A percentile compares a stretch with the other conserved stretches of the same genome.
Conservation (phyloP, 148 eudicot genomes). For the Talinum fruticosum region DNA sequence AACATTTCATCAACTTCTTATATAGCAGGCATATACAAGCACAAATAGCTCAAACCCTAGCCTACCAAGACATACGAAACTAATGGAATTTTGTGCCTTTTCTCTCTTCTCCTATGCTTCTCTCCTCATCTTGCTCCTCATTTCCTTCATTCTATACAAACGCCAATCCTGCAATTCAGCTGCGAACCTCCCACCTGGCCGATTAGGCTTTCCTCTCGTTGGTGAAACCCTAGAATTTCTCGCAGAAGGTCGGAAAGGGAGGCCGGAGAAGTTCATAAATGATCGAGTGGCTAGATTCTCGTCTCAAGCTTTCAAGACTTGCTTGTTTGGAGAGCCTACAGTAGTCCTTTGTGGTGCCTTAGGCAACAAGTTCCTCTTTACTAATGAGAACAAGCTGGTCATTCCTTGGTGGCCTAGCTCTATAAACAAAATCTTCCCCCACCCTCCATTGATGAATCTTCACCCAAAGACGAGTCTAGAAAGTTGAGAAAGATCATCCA, state of each 20-base stretch:
- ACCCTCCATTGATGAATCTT: not conserved
- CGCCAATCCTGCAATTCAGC: too few relatives aligned
- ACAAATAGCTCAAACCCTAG: too few relatives aligned
- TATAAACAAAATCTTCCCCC: constrained; percentile 23
- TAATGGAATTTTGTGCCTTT: not conserved
- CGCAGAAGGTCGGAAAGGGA: not conserved
- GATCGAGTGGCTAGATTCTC: constrained; percentile 16
- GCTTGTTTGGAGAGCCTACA: too few relatives aligned
- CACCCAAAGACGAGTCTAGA: constrained; percentile 14
- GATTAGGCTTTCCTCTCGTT: not conserved
- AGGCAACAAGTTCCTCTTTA: constrained; percentile 14
- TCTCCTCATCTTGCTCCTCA: not conserved
- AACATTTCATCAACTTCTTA: not conserved
- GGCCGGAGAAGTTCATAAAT: constrained; percentile 13
- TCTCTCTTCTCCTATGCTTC: not conserved
- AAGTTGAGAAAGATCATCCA: constrained; percentile 12
- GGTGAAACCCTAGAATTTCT: constrained; percentile 12
- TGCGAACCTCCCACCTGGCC: constrained; percentile 9
- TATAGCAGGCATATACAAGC: too few relatives aligned
- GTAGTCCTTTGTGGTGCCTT: constrained; percentile 3
- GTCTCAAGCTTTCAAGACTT: not conserved
- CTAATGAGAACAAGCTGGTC: constrained; percentile 6
- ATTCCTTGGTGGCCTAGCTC: constrained; percentile 13
- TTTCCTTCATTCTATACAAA: not conserved
- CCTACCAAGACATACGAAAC: not conserved